Evolutionary conservation across 164 flowering plant genomes (phyloP), one percentile per base, ranked within the genome.

Genomic region (Aristolochia californica): DNA sequence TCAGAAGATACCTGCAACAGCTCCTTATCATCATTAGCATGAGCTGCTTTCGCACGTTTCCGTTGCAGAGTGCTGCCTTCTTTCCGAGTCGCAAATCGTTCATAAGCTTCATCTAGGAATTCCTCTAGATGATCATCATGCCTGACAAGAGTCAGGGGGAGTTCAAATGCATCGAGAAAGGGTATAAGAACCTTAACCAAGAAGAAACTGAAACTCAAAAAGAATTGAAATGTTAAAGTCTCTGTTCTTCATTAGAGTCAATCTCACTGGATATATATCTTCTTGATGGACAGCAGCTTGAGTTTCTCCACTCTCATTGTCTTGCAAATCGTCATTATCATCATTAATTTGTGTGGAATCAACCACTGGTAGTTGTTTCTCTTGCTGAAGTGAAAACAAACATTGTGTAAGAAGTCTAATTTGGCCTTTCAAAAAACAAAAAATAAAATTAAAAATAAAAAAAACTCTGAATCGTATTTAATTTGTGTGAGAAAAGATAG

Each of bases 201-300:
- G 5, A 38, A 51, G 45, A 50, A 60, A 30, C 38, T n/a, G 11
- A 43, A 25, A 17, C 23, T 52, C 13, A 26, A 25, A 16, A 50
- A 62, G 54, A 34, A 5, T 53, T 30, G 30, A 25, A 38, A 47
- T 55, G 43, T 24, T 60, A 93, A 96, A 84, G 66, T 62, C 57
- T 60, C 12, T 80, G 80, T 66, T 93, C 97, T 64, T 85, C 94
- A 70, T 93, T 97, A 63, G 97, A 74, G 63, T 93, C 95, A 20
- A 74, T 7, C 54, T 85, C 94, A 78, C 80, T 80, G 57, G 69
- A 20, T 34, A 73, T 1, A 25, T 66, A 57, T 61, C 63, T 4
- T 72, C 78, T 30, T 69, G 56, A 21, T 51, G 16, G 38, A 53
- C 45, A 57, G 47, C 70, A 50, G 65, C 77, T 21, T 55, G 61